Evolutionary conservation across 129 eudicot genomes (phyloP), one percentile per base, ranked within the genome.

Genomic region (Scalesia atractyloides): DNA sequence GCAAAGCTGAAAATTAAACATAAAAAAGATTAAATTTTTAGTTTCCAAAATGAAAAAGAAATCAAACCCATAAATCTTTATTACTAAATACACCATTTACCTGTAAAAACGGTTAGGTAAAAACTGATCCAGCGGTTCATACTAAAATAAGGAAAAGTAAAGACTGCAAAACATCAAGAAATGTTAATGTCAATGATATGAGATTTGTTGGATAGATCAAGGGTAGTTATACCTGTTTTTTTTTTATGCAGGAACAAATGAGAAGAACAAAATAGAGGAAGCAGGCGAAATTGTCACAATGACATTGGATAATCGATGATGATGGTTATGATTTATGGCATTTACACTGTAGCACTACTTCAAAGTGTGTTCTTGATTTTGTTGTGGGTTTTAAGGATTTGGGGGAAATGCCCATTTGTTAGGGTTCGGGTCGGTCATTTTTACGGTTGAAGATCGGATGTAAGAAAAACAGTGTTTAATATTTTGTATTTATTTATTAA

Each of bases 1-100:
- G 49, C 70, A 83, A 79, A 73, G 43, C 97, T 86, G 88, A 47
- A 53, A 76, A 39, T 5, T 79, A 53, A 51, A 61, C 44, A 13
- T 48, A 41, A 47, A 24, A 39, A 37, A 59, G 22, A 57, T 41
- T 41, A 48, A 62, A 22, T 30, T 41, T 13, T 58, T 7, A 72
- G 49, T 66, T 57, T 30, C 7, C 34, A 13, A 59, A 26, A 66
- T 26, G n/a, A 60, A 16, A 37, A 60, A 41, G 8, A 59, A 26
- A 59, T 59, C 26, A 48, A 53, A 16, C 54, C 60, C 15, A 6
- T 13, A 20, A 46, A 33, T 11, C 3, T 0, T 18, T 20, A 43
- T 24, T 17, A 48, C 4, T 46, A 46, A 46, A 58, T 48, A 26
- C 62, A 68, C 30, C 58, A 22, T 14, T 73, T 82, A 83, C 86